Evolutionary conservation across 2,329 filamentous ascomycete species (phyloP), one percentile per base, ranked within the genome.

Genomic region (Aspergillus latus): DNA sequence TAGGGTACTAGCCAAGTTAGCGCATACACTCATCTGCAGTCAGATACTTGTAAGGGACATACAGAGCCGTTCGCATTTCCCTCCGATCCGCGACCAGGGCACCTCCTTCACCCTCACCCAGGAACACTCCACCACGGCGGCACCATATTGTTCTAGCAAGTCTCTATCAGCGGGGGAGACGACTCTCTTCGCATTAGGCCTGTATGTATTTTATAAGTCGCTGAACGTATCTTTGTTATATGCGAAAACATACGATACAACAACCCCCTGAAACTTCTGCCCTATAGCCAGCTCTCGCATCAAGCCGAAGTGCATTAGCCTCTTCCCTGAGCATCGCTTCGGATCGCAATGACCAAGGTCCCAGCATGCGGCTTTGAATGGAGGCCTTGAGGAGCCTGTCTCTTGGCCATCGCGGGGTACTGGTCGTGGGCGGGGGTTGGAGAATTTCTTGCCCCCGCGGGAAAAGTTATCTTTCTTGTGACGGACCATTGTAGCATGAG

Each of bases 341-440:
- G 93, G 91, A 70, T 99, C 94, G 79, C 94, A 99, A 78, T 99
- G 94, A 60, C 92, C 93, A 34, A 99, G 82, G 70, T 99, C 94
- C 94, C 94, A 99, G 74, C 93, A 97, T 57, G 93, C 94, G 48
- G 94, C 93, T 76, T 95, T 96, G 83, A 92, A 97, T 21, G 77
- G 71, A 37, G 76, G 76, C 49, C 72, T 72, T 56, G 71, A 52
- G 68, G 68, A 37, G 58, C 65, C 60, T 44, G 67, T 64, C 15
- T 73, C 69, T 52, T 78, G 72, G 59, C 77, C 75, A 53, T 74
- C 70, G 68, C 76, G 78, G 63, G 80, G 71, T 57, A 66, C 64
- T 53, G 71, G 81, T 58, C 80, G 79, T 61, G 81, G 78, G 61
- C 84, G 81, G 59, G 85, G 81, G 59, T 58, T 60, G 26, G 80